A percentile compares a stretch with the other conserved stretches of the same genome.
These are phyloP conservation scores for Chionographis japonica DNA, from an alignment of 106 monocot genomes.

Conservation along the genomic window DNA sequence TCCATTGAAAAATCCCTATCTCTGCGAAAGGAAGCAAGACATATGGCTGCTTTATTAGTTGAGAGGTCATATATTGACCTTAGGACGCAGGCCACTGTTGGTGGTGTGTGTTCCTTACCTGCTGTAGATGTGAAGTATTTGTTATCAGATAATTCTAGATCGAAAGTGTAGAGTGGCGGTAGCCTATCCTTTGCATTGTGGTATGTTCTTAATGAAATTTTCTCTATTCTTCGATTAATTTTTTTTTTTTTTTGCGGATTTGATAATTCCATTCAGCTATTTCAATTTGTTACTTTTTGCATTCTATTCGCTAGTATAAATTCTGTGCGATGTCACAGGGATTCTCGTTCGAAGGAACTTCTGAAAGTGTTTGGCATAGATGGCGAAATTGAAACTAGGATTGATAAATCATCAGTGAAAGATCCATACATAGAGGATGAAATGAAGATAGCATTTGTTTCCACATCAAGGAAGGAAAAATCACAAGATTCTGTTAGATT, in stretches of 20 bases:
- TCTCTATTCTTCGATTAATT: background rate
- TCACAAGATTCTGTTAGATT: constrained; percentile 43
- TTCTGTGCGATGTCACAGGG: constrained; percentile 26
- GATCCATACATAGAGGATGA: constrained; percentile 43
- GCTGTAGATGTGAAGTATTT: constrained; percentile 45
- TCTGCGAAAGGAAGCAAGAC: constrained; percentile 39
- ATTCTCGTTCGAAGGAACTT: constrained; percentile 52
- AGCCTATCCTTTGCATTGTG: constrained; percentile 43
- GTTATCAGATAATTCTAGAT: constrained; percentile 43
- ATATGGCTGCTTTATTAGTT: constrained; percentile 43
- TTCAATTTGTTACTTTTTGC: background rate
- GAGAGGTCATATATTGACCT: constrained; percentile 63
- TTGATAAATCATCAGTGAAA: constrained; percentile 21
- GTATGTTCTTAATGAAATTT: constrained; percentile 14
- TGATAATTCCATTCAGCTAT: background rate
- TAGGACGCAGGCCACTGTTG: constrained; percentile 40
- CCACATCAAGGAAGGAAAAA: constrained; percentile 50
- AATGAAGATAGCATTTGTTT: constrained; percentile 34
- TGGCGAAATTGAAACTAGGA: constrained; percentile 44
- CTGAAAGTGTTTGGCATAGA: constrained; percentile 55
- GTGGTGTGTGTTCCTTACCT: constrained; percentile 45
- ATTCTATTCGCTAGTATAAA: background rate
- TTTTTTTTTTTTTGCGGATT: background rate
- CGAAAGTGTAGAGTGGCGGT: constrained; percentile 49
- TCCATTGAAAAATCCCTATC: constrained; percentile 45